Evolutionary conservation across 164 flowering plant species (phyloP), one percentile per base, ranked within the genome.

Genomic region (Vitis rotundifolia): DNA sequence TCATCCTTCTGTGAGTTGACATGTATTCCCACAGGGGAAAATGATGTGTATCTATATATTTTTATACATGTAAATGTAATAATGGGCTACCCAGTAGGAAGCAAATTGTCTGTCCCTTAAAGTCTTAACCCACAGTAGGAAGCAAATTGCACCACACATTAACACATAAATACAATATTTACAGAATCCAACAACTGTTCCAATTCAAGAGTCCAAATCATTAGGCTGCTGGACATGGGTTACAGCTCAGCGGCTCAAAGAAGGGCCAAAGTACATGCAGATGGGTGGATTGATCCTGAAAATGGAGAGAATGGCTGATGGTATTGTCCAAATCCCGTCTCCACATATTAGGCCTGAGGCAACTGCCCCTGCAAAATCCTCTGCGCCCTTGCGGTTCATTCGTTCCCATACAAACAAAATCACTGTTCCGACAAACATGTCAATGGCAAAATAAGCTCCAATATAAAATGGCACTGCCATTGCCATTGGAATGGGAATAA

Each of bases 331-430:
- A 44, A 96, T 91, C 10, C 99, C 98, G 66, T 93, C 97, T 10
- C 98, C 98, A 58, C 99, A 96, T 37, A 96, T 96, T 69, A 96
- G 76, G 28, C 99, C 97, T 0, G 99, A 93, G 49, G 99, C 99
- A 65, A 96, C 93, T 1, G 99, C 99, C 6, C 94, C 94, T 0
- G 95, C 84, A 71, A 68, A 96, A 70, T 91, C 99, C 62, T 93
- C 95, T 0, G 97, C 77, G 5, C 81, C 88, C 81, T 90, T 84
- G 66, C 72, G 69, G 59, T 91, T 91, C 1, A 91, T n/a, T 56
- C 75, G 52, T 80, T 96, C 97, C 99, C 99, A 96, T 3, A 91
- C 71, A n/a, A 69, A 91, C 73, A 96, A 70, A 50, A 93, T 93
- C 68, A 89, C 89, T 0, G 95, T 89, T 47, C 99, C 98, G 12